Evolutionary conservation across 306 rosid genomes (phyloP), one percentile per base, ranked within the genome.

Genomic region (Cicer judaicum): DNA sequence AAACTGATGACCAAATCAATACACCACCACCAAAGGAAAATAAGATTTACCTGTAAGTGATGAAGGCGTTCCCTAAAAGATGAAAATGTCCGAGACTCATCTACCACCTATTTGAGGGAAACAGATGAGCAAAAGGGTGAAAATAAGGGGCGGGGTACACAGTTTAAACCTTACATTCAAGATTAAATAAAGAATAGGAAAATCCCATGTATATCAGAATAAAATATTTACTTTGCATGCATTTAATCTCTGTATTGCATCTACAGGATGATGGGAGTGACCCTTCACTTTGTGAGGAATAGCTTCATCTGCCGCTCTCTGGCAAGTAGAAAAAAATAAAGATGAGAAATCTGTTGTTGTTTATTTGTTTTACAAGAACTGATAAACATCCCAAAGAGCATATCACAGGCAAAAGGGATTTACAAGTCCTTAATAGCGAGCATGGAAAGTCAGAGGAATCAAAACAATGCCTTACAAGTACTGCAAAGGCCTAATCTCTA

Each of bases 301-400:
- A 10, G 90, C 87, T 87, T 87, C 98, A 61, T 80, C 91, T 66
- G 82, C 91, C n/a, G 69, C 74, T 80, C 96, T 90, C 96, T 92
- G 76, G 73, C 34, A 72, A 73, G 53, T 72, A 70, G 63, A 74
- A 80, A 56, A 87, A 87, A 43, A 36, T 19, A 14, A 73, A 29
- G 36, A 71, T 66, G 65, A 75, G 64, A 52, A 15, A 43, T 19
- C 6, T 64, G 60, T 38, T 10, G 19, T 1, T 4, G 52, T 29
- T 29, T 29, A 29, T 5, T 29, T 29, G 36, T 64, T 80, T 57
- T 14, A 73, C 19, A 56, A 34, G 55, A 54, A 13, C 38, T 2
- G 40, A 64, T 61, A 29, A 68, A 70, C 50, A 40, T 66, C 46
- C 48, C 57, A 66, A 18, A 44, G 71, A 14, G 49, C 60, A 72